These are phyloP conservation scores for Saccharomyces eubayanus DNA, from an alignment of 805 yeast genomes.

Conservation along the genomic window DNA sequence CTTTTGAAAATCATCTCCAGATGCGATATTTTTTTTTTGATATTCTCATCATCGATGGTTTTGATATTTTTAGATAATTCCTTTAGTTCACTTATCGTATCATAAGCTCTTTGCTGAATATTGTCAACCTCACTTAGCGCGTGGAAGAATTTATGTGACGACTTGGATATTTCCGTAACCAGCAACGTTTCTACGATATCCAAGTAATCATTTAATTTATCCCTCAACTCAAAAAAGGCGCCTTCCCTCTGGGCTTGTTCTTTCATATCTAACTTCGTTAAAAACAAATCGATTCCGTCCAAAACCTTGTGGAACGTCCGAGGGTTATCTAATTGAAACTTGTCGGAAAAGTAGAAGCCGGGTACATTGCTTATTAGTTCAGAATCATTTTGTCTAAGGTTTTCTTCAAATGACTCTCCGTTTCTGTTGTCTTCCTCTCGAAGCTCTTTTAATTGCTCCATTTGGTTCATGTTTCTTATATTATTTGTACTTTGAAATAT, in stretches of 20 bases:
- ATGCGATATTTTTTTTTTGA: constrained; percentile 42
- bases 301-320: constrained; percentile 69
- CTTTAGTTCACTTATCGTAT: constrained; percentile 41
- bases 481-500: constrained; percentile 37
- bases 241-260: constrained; percentile 32
- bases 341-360: constrained; percentile 50
- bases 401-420: constrained; percentile 11
- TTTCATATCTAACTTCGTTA: constrained; percentile 27
- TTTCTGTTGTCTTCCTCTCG: constrained; percentile 5
- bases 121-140: constrained; percentile 72
- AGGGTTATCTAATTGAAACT: constrained; percentile 82
- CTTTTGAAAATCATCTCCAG: constrained; percentile 44
- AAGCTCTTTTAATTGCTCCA: constrained; percentile 34
- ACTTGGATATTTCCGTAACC: constrained; percentile 72
- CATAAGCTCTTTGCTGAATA: constrained; percentile 47
- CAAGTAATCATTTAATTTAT: constrained; percentile 68
- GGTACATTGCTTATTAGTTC: constrained; percentile 43
- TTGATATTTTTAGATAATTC: constrained; percentile 40
- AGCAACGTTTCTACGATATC: constrained; percentile 79
- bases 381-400: constrained; percentile 7
- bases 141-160: constrained; percentile 76
- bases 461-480: constrained; percentile 33
- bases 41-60: constrained; percentile 40
- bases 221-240: constrained; percentile 57
- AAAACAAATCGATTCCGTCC: constrained; percentile 42